phyloP scores from a whole-genome alignment of 2,329 filamentous ascomycete species.

The Microdochium paspali region DNA sequence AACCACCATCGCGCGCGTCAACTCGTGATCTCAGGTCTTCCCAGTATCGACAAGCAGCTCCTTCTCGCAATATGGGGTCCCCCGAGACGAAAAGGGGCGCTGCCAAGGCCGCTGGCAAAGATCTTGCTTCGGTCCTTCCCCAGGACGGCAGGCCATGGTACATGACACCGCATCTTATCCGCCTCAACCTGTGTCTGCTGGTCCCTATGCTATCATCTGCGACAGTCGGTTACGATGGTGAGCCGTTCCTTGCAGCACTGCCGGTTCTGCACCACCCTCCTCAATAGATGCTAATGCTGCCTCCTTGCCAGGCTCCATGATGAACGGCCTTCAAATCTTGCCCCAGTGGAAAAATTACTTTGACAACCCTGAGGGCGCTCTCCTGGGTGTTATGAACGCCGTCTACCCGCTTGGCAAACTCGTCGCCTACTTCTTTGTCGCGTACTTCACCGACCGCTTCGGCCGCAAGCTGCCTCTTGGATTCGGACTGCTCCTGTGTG shows the following conservation, averaged over 20 bases:
- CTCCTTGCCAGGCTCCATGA: conserved; percentile 18
- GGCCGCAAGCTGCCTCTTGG: conserved; percentile 26
- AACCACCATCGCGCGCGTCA: no score
- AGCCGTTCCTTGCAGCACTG: neutral
- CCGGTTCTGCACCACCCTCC: conserved; percentile 9
- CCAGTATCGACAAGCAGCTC: no score
- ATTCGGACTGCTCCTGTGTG: conserved; percentile 17
- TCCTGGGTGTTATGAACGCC: conserved; percentile 26
- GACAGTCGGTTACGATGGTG: conserved; percentile 30
- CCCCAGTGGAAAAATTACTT: conserved; percentile 31
- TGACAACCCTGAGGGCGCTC: conserved; percentile 22
- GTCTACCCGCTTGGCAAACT: conserved; percentile 28
- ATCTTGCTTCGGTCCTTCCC: conserved; percentile 19
- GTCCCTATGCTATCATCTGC: conserved; percentile 29
- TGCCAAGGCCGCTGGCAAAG: neutral
- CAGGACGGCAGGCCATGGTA: conserved; percentile 30
- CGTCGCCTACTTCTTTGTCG: conserved; percentile 23
- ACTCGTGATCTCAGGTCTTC: no score
- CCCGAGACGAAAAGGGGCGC: neutral
- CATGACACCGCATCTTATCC: conserved; percentile 28
- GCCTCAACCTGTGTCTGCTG: conserved; percentile 32
- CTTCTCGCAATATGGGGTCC: neutral
- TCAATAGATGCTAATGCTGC: neutral
- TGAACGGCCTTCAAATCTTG: conserved; percentile 34
- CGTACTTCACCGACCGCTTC: conserved; percentile 24